Base-by-base conservation (phyloP, 1,139 yeast genomes). In the Blastobotrys arbuscula region DNA sequence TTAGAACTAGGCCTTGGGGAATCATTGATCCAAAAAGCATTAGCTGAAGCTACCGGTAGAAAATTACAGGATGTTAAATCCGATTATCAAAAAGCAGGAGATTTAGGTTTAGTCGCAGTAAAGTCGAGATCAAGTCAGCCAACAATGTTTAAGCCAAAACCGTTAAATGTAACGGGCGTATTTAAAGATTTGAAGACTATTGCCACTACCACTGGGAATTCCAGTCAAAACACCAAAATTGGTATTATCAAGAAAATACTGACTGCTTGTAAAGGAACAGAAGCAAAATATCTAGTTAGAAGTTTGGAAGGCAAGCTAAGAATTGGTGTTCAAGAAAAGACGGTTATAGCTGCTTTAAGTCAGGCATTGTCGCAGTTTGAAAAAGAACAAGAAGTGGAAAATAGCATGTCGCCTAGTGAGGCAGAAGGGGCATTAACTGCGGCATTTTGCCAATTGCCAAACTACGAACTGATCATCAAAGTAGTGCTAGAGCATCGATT, bases 1-100 rank as follows among this genome's bases (percentile, higher is more conserved):
- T 71, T 90, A 53, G 98, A 92, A 61, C 70, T 92, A 34, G 97
- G 98, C 0, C 74, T 92, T 2, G 99, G 98, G 13, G 98, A 92
- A 64, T 81, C 94, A 0, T 65, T 92, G 16, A 71, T 92, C 37
- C 80, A 89, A 61, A 92, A 90, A 62, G 94, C 98, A 0, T 80
- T 92, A 40, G 81, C 90, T 41, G 96, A 87, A 61, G 81, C 96
- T 48, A 90, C 95, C 18, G 98, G 98, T 1, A 74, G 96, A 51
- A 75, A 89, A 0, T 59, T 79, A 2, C 70, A 80, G 2, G 87
- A 83, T 54, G 77, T 92, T 51, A 88, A 81, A 63, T 72, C 74
- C 35, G 95, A 88, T 51, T 87, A 83, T 60, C 81, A 80, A 50
- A 80, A 84, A 53, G 76, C 77, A 15, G 99, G 99, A 31, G 99